Conservation (phyloP, 2,329 filamentous ascomycete genomes). For the Penicillium sp. region DNA sequence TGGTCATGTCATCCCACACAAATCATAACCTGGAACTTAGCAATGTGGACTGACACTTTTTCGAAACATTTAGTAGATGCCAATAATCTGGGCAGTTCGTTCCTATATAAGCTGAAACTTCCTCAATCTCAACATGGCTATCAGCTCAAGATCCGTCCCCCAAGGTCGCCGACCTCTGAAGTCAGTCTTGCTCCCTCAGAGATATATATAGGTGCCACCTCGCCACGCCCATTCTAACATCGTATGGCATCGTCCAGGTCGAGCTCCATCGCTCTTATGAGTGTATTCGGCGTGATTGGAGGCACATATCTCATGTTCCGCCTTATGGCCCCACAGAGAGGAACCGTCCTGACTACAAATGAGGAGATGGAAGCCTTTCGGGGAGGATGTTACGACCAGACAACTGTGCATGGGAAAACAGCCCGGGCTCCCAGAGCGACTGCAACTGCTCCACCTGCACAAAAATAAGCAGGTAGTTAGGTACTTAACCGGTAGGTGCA, state of each 20-base stretch:
- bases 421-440: conserved; percentile 5
- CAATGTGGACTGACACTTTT: not conserved
- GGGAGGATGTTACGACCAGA: conserved; percentile 11
- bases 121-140: not conserved
- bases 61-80: too few relatives aligned
- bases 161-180: conserved; percentile 3
- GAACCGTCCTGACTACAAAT: conserved; percentile 9
- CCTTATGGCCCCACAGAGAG: conserved; percentile 13
- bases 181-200: not conserved
- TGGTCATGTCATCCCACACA: not conserved
- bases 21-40: not conserved
- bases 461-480: too few relatives aligned
- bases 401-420: conserved; percentile 10
- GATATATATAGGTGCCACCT: not conserved
- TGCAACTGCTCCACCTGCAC: too few relatives aligned
- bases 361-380: conserved; percentile 18
- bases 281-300: conserved; percentile 20
- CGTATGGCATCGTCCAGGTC: conserved; percentile 8
- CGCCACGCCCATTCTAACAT: not conserved
- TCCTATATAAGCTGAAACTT: too few relatives aligned
- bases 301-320: conserved; percentile 22
- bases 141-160: not conserved
- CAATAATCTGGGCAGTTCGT: too few relatives aligned
- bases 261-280: conserved; percentile 22
- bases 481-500: not conserved